Conservation (phyloP, 192 early-diverging fungal species). For the Spinellus fusiger region DNA sequence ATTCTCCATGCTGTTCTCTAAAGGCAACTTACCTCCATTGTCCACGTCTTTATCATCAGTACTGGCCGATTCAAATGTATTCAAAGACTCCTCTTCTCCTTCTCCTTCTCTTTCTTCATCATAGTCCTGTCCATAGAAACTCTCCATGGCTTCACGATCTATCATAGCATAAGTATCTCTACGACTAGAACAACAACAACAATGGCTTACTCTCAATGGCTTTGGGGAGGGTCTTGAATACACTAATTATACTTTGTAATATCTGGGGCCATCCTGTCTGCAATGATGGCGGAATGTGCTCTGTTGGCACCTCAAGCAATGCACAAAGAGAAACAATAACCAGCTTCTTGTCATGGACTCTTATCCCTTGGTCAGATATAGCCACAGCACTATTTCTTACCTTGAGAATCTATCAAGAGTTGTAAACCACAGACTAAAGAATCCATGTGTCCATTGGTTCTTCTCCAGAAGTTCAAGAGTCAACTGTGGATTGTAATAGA, state of each 20-base stretch:
- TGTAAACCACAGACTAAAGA: slow-evolving; percentile 74
- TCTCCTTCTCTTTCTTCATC: slow-evolving; percentile 40
- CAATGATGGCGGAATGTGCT: slow-evolving; percentile 66
- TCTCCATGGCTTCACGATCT: slow-evolving; percentile 44
- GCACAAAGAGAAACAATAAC: slow-evolving; percentile 70
- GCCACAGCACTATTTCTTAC: slow-evolving; percentile 1
- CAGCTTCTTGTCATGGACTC: slow-evolving; percentile 94
- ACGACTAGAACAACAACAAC: background rate
- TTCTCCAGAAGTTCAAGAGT: slow-evolving; percentile 75
- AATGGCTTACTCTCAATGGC: slow-evolving; percentile 51
- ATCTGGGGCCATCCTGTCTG: slow-evolving; percentile 70
- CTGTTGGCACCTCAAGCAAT: slow-evolving; percentile 61
- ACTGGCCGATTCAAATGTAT: background rate
- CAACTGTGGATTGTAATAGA: slow-evolving; percentile 82
- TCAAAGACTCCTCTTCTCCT: slow-evolving; percentile 15
- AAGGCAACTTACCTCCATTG: slow-evolving; percentile 12
- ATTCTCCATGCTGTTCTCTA: background rate
- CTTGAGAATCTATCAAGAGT: slow-evolving; percentile 59
- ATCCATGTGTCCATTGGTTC: slow-evolving; percentile 62
- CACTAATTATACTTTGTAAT: slow-evolving; percentile 58
- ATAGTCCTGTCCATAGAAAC: slow-evolving; percentile 44
- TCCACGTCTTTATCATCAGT: slow-evolving; percentile 15
- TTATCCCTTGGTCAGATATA: background rate
- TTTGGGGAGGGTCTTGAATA: slow-evolving; percentile 69
- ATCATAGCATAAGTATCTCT: slow-evolving; percentile 10